A percentile compares a stretch with the other conserved stretches of the same genome.
phyloP scores from a whole-genome alignment of 176 grass and related monocot genomes.

The Aegilops speltoides region DNA sequence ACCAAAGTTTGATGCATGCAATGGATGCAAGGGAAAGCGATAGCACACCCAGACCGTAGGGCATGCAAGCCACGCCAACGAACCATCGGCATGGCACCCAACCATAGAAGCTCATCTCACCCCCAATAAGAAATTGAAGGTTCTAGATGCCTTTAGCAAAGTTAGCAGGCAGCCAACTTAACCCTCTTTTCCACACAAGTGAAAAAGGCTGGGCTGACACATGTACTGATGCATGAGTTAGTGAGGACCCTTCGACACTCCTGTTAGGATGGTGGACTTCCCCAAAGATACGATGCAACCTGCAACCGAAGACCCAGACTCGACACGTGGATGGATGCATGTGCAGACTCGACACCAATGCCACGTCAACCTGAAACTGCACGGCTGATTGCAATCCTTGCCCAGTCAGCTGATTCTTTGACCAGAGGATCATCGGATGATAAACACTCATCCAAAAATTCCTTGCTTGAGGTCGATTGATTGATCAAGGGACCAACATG shows the following conservation, averaged over 20 bases:
- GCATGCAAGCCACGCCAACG: conserved; percentile 18
- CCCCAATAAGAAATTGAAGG: conserved; percentile 48
- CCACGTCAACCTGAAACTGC: conserved; percentile 69
- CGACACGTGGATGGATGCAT: conserved; percentile 53
- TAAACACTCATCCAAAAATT: conserved; percentile 79
- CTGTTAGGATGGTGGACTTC: conserved; percentile 40
- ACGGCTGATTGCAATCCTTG: conserved; percentile 66
- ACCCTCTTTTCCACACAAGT: conserved; percentile 29
- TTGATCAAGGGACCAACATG: conserved; percentile 69
- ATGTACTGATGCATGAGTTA: conserved; percentile 69
- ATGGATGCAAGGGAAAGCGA: conserved; percentile 39
- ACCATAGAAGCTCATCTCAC: conserved; percentile 34
- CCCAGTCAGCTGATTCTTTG: conserved; percentile 86
- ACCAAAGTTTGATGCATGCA: conserved; percentile 51
- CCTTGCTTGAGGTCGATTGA: conserved; percentile 60
- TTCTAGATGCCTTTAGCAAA: conserved; percentile 40
- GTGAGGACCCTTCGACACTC: conserved; percentile 55
- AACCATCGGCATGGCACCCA: conserved; percentile 37
- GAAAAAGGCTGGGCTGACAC: conserved; percentile 36
- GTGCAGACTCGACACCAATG: conserved; percentile 43
- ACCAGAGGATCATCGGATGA: conserved; percentile 69
- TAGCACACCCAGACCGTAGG: conserved; percentile 34
- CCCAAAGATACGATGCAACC: conserved; percentile 56
- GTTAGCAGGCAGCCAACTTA: conserved; percentile 52
- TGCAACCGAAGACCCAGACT: conserved; percentile 56